Percentiles rank a stretch among this genome's conserved stretches.
phyloP scores from a whole-genome alignment of 805 yeast species.

The Candida namnaoensis region DNA sequence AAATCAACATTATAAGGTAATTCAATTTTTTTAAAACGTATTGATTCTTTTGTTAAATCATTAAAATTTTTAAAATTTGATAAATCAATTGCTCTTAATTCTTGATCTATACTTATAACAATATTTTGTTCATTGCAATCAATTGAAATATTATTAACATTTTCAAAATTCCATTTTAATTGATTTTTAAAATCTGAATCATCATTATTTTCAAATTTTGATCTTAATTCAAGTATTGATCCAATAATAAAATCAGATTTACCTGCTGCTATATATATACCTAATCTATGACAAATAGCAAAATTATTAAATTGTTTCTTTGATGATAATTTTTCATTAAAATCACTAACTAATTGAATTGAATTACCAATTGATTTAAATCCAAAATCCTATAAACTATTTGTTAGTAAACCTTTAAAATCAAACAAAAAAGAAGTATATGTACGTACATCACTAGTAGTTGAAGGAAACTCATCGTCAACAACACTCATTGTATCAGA shows the following conservation, averaged over 20 bases:
- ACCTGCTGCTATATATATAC: slow-evolving; percentile 30
- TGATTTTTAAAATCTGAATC: too few relatives aligned
- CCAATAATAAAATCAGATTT: slow-evolving; percentile 26
- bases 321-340: slow-evolving; percentile 23
- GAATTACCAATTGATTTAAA: slow-evolving; percentile 28
- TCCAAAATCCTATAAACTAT: slow-evolving; percentile 28
- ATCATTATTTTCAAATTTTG: slow-evolving; percentile 14
- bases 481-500: slow-evolving; percentile 8
- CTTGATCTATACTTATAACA: slow-evolving; percentile 17
- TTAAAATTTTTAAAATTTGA: too few relatives aligned
- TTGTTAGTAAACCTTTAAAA: slow-evolving; percentile 1
- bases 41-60: too few relatives aligned
- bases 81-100: slow-evolving; percentile 10
- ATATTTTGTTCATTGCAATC: slow-evolving; percentile 21
- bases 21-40: too few relatives aligned
- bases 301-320: slow-evolving; percentile 26
- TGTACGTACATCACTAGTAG: slow-evolving; percentile 13
- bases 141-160: slow-evolving; percentile 22
- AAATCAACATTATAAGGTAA: too few relatives aligned
- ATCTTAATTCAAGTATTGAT: slow-evolving; percentile 21
- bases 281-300: slow-evolving; percentile 23
- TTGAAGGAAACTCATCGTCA: slow-evolving; percentile 9
- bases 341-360: slow-evolving; percentile 23
- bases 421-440: too few relatives aligned
- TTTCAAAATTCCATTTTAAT: slow-evolving; percentile 10